Evolutionary conservation across 345 rosid genomes (phyloP).

Genomic region (Rhodamnia rubescens): DNA sequence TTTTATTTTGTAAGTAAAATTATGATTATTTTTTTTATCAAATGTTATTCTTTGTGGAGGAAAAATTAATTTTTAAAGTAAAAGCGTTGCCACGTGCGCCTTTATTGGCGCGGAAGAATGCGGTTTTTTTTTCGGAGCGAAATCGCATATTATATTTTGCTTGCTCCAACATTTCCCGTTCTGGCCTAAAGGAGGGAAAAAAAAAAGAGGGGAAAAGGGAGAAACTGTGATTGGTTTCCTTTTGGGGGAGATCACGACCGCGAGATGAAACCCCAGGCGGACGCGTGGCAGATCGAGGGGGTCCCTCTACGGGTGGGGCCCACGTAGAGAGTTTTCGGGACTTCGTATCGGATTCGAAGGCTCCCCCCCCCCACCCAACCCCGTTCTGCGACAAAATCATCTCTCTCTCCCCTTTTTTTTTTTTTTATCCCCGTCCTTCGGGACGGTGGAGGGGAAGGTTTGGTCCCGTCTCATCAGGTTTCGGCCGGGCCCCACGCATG

Average conservation of each 20-base stretch:
- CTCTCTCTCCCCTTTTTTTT: neutral
- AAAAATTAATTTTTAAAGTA: too few species aligned
- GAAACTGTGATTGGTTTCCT: neutral
- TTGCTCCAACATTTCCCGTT: neutral
- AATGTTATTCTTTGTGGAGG: too few species aligned
- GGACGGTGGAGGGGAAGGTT: neutral
- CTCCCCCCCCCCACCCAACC: neutral
- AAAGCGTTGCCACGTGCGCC: too few species aligned
- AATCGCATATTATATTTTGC: too few species aligned
- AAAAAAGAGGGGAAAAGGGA: neutral
- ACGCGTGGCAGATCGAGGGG: neutral
- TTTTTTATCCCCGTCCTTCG: neutral
- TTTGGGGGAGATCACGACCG: neutral
- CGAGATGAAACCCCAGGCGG: neutral
- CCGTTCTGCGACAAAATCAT: neutral
- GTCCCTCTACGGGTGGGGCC: neutral
- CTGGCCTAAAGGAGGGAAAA: neutral
- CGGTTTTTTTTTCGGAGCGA: too few species aligned
- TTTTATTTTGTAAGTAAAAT: too few species aligned
- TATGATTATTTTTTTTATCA: too few species aligned
- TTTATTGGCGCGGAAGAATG: too few species aligned
- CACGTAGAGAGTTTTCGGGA: neutral
- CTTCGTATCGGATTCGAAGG: slow-evolving; percentile 5
- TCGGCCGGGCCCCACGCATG: neutral
- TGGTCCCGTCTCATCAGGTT: neutral